Base-by-base conservation (phyloP, 306 rosid species). In the Albizia julibrissin region DNA sequence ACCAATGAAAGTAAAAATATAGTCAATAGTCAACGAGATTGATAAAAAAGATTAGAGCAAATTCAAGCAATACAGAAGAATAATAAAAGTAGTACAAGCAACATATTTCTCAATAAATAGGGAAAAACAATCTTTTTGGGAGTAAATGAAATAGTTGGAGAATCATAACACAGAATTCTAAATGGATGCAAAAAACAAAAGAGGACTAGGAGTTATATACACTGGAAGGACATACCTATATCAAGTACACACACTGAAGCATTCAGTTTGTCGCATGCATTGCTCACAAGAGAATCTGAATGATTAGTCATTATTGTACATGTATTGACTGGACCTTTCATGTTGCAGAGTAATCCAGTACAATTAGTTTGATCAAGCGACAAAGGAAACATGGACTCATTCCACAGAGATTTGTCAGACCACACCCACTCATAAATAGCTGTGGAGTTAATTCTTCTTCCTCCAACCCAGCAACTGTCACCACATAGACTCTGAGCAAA, bases 401-500 rank as follows among this genome's bases (percentile, higher is more conserved):
- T 93, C 99, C 98, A 87, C 10, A 47, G 80, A 33, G 94, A 89
- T 85, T 87, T 91, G 77, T 93, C 98, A 8, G 97, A 92, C 99
- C 97, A 92, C 44, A 61, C 80, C 99, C 99, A 95, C 82, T 72
- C 85, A 83, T 81, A 67, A 82, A 91, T 84, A 44, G 69, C 34
- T 31, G 90, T 87, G 72, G 91, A 83, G 85, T 91, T 92, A 61
- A 75, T 56, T 26, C 76, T 87, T 81, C 91, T 85, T 75, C 98
- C 99, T 73, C 97, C 97, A 86, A 93, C 85, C 99, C 99, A 95
- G 86, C 98, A 95, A 76, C 91, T 89, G 71, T 83, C 81, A 43
- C 79, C 80, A 85, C 96, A 95, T 42, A 93, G 79, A 79, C 80
- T 87, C 81, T 74, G 90, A 79, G 87, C 92, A 87, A 89, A 86